Evolutionary conservation across 2,329 filamentous ascomycete species (phyloP).

Genomic region (Ceratocystis alfenasii): DNA sequence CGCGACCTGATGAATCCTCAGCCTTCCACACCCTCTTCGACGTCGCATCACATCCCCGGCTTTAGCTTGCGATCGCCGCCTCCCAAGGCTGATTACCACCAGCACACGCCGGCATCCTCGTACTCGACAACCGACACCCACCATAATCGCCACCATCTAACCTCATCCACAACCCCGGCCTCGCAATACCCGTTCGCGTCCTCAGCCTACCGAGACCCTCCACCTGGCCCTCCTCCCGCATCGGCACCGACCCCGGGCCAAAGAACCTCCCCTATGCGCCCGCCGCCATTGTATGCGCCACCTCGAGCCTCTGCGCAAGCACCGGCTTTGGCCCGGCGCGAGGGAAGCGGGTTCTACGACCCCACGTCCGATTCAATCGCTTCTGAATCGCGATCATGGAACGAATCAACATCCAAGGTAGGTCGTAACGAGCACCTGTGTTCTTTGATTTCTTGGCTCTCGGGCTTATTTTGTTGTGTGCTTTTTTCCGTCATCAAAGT

Average conservation of each 20-base stretch:
- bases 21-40: conserved; percentile 23
- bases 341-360: conserved; percentile 41
- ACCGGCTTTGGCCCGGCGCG: conserved; percentile 28
- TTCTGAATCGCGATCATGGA: conserved; percentile 37
- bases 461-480: not conserved
- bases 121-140: not conserved
- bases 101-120: not conserved
- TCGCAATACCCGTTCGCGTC: conserved; percentile 31
- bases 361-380: conserved; percentile 40
- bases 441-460: not conserved
- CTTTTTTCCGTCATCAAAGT: not conserved
- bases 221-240: conserved; percentile 30
- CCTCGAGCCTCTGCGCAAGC: conserved; percentile 27
- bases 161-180: conserved; percentile 34
- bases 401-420: conserved; percentile 39
- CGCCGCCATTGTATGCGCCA: conserved; percentile 22
- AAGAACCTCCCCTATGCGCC: conserved; percentile 26
- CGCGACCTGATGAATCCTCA: conserved; percentile 39
- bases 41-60: conserved; percentile 33
- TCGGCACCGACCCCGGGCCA: conserved; percentile 35
- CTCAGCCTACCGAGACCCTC: conserved; percentile 25
- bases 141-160: conserved; percentile 17
- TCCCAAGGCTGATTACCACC: conserved; percentile 3
- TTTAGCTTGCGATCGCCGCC: conserved; percentile 42
- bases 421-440: not conserved